Evolutionary conservation across 768 basidiomycete genomes (phyloP).

Genomic region (Candolleomyces efflorescens): DNA sequence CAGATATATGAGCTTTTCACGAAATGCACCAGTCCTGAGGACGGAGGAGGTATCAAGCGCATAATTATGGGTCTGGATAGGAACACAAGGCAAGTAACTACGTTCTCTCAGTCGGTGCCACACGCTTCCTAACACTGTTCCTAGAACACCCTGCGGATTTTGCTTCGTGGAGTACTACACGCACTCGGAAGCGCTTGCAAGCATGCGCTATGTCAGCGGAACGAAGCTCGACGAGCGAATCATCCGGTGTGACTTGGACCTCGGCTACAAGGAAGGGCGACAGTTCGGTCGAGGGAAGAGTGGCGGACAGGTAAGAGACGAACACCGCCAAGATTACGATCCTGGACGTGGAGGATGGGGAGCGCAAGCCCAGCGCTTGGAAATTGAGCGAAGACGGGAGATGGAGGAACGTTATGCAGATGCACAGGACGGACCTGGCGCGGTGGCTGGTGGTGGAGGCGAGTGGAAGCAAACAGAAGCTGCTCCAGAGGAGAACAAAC

Average conservation of each 20-base stretch:
- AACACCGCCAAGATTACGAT: slow-evolving; percentile 96
- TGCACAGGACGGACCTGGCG: slow-evolving; percentile 72
- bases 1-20: slow-evolving; percentile 93
- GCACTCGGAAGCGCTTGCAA: slow-evolving; percentile 87
- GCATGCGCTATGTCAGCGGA: slow-evolving; percentile 93
- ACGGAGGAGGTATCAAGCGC: slow-evolving; percentile 86
- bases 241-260: slow-evolving; percentile 95
- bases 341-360: slow-evolving; percentile 95
- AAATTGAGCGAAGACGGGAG: slow-evolving; percentile 72
- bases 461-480: slow-evolving; percentile 76
- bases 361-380: slow-evolving; percentile 72
- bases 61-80: slow-evolving; percentile 95
- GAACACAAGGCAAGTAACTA: slow-evolving; percentile 62
- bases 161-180: slow-evolving; percentile 98
- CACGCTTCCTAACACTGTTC: slow-evolving; percentile 13
- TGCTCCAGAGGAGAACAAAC: slow-evolving; percentile 31
- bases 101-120: background rate
- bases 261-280: slow-evolving; percentile 93
- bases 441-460: slow-evolving; percentile 78
- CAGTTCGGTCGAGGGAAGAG: slow-evolving; percentile 98
- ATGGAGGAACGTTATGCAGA: slow-evolving; percentile 84
- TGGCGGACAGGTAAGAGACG: slow-evolving; percentile 95
- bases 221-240: slow-evolving; percentile 98
- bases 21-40: slow-evolving; percentile 84
- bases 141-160: slow-evolving; percentile 88